phyloP scores from a whole-genome alignment of 805 yeast genomes.

The Candida glaebosa region DNA sequence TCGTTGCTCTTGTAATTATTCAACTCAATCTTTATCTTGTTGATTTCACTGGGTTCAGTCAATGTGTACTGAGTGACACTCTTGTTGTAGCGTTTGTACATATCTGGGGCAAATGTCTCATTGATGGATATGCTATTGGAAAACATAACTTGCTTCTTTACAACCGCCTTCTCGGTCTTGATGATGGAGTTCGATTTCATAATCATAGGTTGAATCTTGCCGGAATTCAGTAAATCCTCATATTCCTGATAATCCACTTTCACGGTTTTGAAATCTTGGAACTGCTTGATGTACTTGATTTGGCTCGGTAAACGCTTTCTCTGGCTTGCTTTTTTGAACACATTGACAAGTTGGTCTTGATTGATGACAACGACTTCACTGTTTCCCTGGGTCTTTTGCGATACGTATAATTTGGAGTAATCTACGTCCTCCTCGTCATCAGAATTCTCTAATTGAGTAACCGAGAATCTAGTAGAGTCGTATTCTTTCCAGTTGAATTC shows the following conservation, averaged over 20 bases:
- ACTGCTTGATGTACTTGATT: slow-evolving; percentile 34
- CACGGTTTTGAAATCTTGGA: slow-evolving; percentile 28
- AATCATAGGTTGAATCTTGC: background rate
- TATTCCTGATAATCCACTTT: slow-evolving; percentile 29
- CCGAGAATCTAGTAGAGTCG: slow-evolving; percentile 6
- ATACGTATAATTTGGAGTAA: background rate
- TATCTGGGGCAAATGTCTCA: slow-evolving; percentile 49
- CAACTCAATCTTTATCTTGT: slow-evolving; percentile 59
- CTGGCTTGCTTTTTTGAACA: slow-evolving; percentile 23
- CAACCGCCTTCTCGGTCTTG: background rate
- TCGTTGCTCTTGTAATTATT: slow-evolving; percentile 60
- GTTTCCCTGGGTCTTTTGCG: slow-evolving; percentile 6
- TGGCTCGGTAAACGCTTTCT: slow-evolving; percentile 28
- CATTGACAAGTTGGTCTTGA: slow-evolving; percentile 22
- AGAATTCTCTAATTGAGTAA: slow-evolving; percentile 5
- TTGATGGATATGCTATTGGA: slow-evolving; percentile 46
- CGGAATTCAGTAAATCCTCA: slow-evolving; percentile 17
- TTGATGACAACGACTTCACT: slow-evolving; percentile 18
- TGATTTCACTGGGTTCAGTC: slow-evolving; percentile 47
- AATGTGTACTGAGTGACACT: slow-evolving; percentile 49
- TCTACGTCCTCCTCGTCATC: slow-evolving; percentile 4
- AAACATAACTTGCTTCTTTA: slow-evolving; percentile 37
- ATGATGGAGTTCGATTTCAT: slow-evolving; percentile 2
- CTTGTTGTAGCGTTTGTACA: slow-evolving; percentile 54
- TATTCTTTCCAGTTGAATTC: slow-evolving; percentile 24